phyloP scores from a whole-genome alignment of 257 asterid species.

The Salvia splendens region DNA sequence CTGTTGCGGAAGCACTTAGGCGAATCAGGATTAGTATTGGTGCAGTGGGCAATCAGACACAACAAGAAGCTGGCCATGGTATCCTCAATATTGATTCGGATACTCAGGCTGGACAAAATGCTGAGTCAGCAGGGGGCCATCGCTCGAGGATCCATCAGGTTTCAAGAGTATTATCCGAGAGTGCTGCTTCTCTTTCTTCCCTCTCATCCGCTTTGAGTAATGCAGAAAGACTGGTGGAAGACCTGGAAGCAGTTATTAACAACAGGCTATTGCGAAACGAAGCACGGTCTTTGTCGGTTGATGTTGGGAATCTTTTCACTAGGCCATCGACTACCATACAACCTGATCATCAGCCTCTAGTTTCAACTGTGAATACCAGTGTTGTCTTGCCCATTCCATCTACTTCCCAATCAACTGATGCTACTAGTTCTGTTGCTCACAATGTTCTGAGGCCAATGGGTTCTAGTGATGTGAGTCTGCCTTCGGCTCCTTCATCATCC shows the following conservation, averaged over 20 bases:
- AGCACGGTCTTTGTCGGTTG: constrained; percentile 36
- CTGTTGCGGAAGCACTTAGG: constrained; percentile 55
- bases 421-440: constrained; percentile 34
- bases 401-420: constrained; percentile 47
- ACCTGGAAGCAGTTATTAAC: constrained; percentile 63
- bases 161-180: constrained; percentile 71
- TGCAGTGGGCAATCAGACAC: constrained; percentile 42
- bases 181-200: constrained; percentile 70
- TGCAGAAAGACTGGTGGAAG: constrained; percentile 75
- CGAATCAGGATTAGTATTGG: constrained; percentile 51
- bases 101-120: constrained; percentile 38
- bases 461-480: constrained; percentile 30
- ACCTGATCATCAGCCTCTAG: constrained; percentile 39
- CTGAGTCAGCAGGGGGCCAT: constrained; percentile 38
- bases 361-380: constrained; percentile 36
- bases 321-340: constrained; percentile 39
- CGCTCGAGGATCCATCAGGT: constrained; percentile 57
- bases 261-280: constrained; percentile 42
- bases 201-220: constrained; percentile 70
- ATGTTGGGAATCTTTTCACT: constrained; percentile 40
- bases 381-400: constrained; percentile 39
- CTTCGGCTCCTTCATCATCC: constrained; percentile 30
- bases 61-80: constrained; percentile 33
- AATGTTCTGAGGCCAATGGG: constrained; percentile 30
- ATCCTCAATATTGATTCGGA: constrained; percentile 28